Percentiles rank a stretch among this genome's conserved stretches.
Evolutionary conservation across 2,329 filamentous ascomycete genomes (phyloP).

Genomic region (Trichoderma gracile): DNA sequence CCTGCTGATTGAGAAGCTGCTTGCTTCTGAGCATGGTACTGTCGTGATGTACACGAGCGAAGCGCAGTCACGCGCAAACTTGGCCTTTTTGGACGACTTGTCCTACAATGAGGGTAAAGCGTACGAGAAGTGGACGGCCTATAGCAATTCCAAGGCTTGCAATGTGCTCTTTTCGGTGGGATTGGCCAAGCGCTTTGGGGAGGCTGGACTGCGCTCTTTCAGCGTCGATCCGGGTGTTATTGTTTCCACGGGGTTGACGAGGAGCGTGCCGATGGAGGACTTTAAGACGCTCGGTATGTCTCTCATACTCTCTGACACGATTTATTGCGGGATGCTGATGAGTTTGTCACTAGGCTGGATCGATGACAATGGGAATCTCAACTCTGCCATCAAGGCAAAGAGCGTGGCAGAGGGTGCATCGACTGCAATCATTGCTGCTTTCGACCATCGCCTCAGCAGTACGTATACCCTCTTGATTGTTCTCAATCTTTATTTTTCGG

Average conservation of each 20-base stretch:
- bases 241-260: constrained; percentile 31
- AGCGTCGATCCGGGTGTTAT: constrained; percentile 42
- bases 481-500: not conserved
- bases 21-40: constrained; percentile 33
- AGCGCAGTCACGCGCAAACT: constrained; percentile 29
- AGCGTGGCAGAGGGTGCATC: constrained; percentile 1
- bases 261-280: constrained; percentile 5
- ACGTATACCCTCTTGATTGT: not conserved
- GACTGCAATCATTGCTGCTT: constrained; percentile 7
- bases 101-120: constrained; percentile 33
- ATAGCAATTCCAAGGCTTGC: constrained; percentile 16
- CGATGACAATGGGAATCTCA: constrained; percentile 6
- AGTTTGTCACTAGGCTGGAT: not conserved
- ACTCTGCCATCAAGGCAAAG: constrained; percentile 6
- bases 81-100: constrained; percentile 5
- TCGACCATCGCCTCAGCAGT: constrained; percentile 7
- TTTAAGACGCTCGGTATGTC: not conserved
- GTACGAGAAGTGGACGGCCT: constrained; percentile 34
- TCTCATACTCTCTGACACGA: not conserved
- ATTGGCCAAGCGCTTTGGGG: constrained; percentile 37
- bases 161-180: constrained; percentile 29
- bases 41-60: constrained; percentile 45
- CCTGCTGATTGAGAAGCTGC: constrained; percentile 37
- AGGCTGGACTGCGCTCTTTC: constrained; percentile 36
- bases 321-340: not conserved